A percentile compares a stretch with the other conserved stretches of the same genome.
These are phyloP conservation scores for Didymella arachidicola DNA, from an alignment of 2,329 filamentous ascomycete species.

Conservation along the genomic window DNA sequence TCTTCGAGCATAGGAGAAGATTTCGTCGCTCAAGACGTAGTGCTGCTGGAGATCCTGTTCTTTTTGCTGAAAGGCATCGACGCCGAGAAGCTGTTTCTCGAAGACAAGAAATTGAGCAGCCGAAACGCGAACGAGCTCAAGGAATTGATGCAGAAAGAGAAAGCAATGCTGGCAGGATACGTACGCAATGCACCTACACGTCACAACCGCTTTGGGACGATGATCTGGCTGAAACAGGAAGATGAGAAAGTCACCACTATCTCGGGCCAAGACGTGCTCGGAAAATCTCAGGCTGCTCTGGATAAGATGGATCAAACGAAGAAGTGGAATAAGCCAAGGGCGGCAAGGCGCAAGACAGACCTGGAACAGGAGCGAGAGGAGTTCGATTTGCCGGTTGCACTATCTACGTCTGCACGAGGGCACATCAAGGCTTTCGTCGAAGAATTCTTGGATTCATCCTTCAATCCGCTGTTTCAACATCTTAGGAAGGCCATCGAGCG, in stretches of 20 bases:
- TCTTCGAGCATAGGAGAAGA: slow-evolving; percentile 94
- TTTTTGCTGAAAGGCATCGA: slow-evolving; percentile 92
- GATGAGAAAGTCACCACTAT: slow-evolving; percentile 85
- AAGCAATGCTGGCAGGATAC: slow-evolving; percentile 79
- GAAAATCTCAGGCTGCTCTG: slow-evolving; percentile 74
- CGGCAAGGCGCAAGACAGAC: slow-evolving; percentile 51
- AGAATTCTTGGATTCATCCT: slow-evolving; percentile 92
- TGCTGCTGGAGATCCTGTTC: slow-evolving; percentile 91
- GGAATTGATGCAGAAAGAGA: slow-evolving; percentile 79
- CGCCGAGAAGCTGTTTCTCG: slow-evolving; percentile 83
- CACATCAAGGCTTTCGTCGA: slow-evolving; percentile 84
- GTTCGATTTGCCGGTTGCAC: slow-evolving; percentile 74
- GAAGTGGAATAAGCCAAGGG: slow-evolving; percentile 83
- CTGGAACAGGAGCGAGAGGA: slow-evolving; percentile 60
- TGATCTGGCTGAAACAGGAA: slow-evolving; percentile 93
- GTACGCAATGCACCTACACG: slow-evolving; percentile 81
- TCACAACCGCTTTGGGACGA: slow-evolving; percentile 94
- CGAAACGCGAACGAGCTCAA: slow-evolving; percentile 77
- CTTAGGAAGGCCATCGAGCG: slow-evolving; percentile 89
- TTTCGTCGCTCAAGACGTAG: slow-evolving; percentile 85
- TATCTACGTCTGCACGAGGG: slow-evolving; percentile 77
- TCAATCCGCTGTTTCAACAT: slow-evolving; percentile 86
- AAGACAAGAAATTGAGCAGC: slow-evolving; percentile 73
- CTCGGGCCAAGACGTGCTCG: slow-evolving; percentile 85
- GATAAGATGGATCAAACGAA: slow-evolving; percentile 91